Evolutionary conservation across 176 grass and related monocot species (phyloP).

Genomic region (Cenchrus purpureus): DNA sequence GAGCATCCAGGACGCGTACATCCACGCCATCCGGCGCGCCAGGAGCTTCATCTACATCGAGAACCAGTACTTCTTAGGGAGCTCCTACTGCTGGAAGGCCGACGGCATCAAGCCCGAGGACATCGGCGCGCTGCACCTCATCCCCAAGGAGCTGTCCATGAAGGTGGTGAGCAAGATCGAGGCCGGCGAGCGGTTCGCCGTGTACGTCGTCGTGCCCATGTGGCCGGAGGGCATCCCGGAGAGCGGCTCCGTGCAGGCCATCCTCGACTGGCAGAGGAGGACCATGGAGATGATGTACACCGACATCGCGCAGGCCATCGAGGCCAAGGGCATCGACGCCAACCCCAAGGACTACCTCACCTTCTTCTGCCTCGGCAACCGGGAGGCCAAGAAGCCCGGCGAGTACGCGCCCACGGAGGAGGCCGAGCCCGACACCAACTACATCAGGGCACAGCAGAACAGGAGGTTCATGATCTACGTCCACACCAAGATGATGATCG

Average conservation of each 20-base stretch:
- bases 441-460: slow-evolving; percentile 73
- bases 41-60: slow-evolving; percentile 83
- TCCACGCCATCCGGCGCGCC: slow-evolving; percentile 67
- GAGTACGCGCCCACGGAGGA: slow-evolving; percentile 71
- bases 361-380: slow-evolving; percentile 91
- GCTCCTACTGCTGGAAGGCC: slow-evolving; percentile 71
- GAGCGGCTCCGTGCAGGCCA: slow-evolving; percentile 89
- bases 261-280: slow-evolving; percentile 83
- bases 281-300: slow-evolving; percentile 98
- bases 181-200: slow-evolving; percentile 71
- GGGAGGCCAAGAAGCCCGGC: slow-evolving; percentile 64
- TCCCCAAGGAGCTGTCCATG: slow-evolving; percentile 91
- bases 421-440: slow-evolving; percentile 65
- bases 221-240: slow-evolving; percentile 95
- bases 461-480: slow-evolving; percentile 98
- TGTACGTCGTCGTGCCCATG: slow-evolving; percentile 91
- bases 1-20: slow-evolving; percentile 89
- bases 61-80: slow-evolving; percentile 86
- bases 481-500: slow-evolving; percentile 97
- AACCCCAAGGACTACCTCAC: slow-evolving; percentile 83
- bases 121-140: slow-evolving; percentile 77
- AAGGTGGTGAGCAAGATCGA: slow-evolving; percentile 89
- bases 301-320: slow-evolving; percentile 74
- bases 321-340: slow-evolving; percentile 69
- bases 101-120: slow-evolving; percentile 70